phyloP scores from a whole-genome alignment of 2,329 filamentous ascomycete genomes.

The Xylariomycetidae sp. region DNA sequence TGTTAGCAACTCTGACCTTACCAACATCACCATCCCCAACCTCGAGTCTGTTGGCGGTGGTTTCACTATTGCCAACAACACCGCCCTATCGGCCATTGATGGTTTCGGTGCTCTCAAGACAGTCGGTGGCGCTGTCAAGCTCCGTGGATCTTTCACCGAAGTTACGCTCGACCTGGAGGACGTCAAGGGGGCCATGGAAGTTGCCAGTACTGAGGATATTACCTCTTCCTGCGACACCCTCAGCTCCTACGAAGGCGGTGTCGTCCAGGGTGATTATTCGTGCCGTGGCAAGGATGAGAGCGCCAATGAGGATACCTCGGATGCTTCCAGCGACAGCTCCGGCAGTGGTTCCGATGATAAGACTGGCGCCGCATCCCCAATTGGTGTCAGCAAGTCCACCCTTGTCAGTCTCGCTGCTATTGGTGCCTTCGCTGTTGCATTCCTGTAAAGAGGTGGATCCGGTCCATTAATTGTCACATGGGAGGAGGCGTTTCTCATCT shows the following conservation, averaged over 20 bases:
- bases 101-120: conserved; percentile 64
- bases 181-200: conserved; percentile 68
- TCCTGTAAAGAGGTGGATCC: conserved; percentile 40
- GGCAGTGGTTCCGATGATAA: conserved; percentile 23
- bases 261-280: conserved; percentile 43
- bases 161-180: conserved; percentile 66
- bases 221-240: conserved; percentile 49
- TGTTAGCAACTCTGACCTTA: conserved; percentile 55
- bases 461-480: conserved; percentile 9
- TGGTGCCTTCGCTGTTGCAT: conserved; percentile 41
- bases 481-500: conserved; percentile 16
- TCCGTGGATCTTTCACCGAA: conserved; percentile 76
- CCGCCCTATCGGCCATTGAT: conserved; percentile 58
- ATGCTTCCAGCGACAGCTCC: conserved; percentile 21
- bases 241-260: conserved; percentile 38
- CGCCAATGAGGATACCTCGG: conserved; percentile 45
- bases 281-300: conserved; percentile 48
- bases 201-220: conserved; percentile 63
- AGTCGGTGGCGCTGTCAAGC: conserved; percentile 76
- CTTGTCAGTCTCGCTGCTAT: conserved; percentile 43
- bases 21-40: conserved; percentile 71
- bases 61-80: conserved; percentile 86
- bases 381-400: conserved; percentile 42
- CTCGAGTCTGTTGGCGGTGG: conserved; percentile 71
- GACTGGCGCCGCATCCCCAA: conserved; percentile 38